Base-by-base conservation (phyloP, 1,139 yeast genomes). In the Candida tropicalis region DNA sequence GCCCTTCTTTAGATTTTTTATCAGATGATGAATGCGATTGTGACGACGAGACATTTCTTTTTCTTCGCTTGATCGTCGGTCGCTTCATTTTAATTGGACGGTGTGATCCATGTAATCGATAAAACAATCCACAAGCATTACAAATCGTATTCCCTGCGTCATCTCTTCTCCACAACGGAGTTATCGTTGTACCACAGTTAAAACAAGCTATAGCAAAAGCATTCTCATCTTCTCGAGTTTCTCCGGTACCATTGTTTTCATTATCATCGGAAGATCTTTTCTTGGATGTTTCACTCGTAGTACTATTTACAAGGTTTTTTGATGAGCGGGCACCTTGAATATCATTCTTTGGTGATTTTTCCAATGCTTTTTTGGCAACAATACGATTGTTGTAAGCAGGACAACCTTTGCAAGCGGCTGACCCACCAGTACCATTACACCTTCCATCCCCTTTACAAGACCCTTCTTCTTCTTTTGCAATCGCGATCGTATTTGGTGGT, bases 121-220 rank as follows among this genome's bases (percentile, higher is more conserved):
- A 84, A 62, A 88, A 88, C 33, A 88, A 68, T 1, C 96, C 96
- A 66, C 96, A 87, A 0, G 96, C 96, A 58, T 88, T 88, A 68
- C 96, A 88, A 28, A 87, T 86, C 27, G 93, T 84, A 52, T 84
- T 81, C 0, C 96, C 96, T 5, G 73, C 75, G 47, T 83, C 89
- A 55, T 87, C 91, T 52, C 96, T 70, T 57, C 96, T 73, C 96
- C 96, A 88, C 12, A 88, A 68, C 0, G 96, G 96, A 0, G 96
- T 88, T 50, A 87, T 84, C 6, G 93, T 86, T 15, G 93, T 84
- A 9, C 81, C 83, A 66, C 96, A 88, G 65, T 88, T 88, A 54
- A 77, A 84, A 60, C 96, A 87, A 0, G 91, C 88, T 22, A 85
- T 79, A 2, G 85, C 86, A 44, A 81, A 66, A 23, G 78, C 69